Conservation (phyloP, 495 filamentous ascomycete species). For the Pseudotulostoma volvatum region DNA sequence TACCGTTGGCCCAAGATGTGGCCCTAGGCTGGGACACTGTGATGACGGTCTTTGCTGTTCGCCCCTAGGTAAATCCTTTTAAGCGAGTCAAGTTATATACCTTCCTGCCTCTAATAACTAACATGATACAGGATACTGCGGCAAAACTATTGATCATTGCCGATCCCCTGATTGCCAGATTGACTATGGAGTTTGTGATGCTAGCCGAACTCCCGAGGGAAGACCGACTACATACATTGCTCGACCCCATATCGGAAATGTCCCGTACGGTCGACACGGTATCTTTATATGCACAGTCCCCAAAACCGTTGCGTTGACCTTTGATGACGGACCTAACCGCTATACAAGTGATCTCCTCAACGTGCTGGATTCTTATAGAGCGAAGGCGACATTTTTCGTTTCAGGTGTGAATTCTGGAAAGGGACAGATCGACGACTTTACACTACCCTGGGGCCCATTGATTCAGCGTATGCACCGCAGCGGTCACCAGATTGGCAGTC, state of each 20-base stretch:
- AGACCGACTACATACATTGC: conserved; percentile 40
- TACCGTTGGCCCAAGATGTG: conserved; percentile 17
- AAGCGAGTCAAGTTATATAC: neutral
- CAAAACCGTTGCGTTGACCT: conserved; percentile 58
- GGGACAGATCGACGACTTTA: conserved; percentile 47
- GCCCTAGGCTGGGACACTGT: conserved; percentile 33
- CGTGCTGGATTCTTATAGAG: conserved; percentile 45
- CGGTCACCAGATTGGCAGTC: conserved; percentile 73
- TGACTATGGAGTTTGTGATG: conserved; percentile 53
- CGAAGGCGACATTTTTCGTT: conserved; percentile 67
- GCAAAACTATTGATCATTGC: conserved; percentile 44
- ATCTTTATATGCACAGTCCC: conserved; percentile 50
- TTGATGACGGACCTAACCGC: conserved; percentile 58
- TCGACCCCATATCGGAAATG: conserved; percentile 39
- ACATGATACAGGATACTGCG: conserved; percentile 35
- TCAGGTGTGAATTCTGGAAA: conserved; percentile 62
- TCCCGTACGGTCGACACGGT: conserved; percentile 41
- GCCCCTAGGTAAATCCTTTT: conserved; percentile 32
- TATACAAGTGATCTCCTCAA: conserved; percentile 57
- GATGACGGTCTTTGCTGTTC: conserved; percentile 47
- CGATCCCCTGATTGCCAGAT: conserved; percentile 52
- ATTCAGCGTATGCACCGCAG: conserved; percentile 50
- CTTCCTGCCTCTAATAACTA: conserved; percentile 1
- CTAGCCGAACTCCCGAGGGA: conserved; percentile 45
- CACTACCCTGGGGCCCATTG: conserved; percentile 38